Evolutionary conservation across 331 rosid species (phyloP).

Genomic region (Telfairia occidentalis): DNA sequence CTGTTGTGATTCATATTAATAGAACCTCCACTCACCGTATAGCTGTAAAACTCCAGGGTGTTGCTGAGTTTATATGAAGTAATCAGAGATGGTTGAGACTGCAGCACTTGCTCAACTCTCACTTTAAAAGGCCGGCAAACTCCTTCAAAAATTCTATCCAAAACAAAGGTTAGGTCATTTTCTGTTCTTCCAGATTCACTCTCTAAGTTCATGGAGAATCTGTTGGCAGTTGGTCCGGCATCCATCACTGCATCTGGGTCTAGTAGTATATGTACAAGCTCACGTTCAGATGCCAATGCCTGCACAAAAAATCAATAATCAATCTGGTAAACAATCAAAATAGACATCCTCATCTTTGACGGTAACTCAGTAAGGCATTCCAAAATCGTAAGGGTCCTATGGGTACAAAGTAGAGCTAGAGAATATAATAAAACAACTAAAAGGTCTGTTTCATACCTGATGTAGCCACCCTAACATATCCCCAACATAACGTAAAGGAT

Average conservation of each 20-base stretch:
- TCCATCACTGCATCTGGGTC: conserved; percentile 70
- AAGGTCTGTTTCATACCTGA: conserved; percentile 46
- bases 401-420: not conserved
- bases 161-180: conserved; percentile 74
- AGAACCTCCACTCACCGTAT: conserved; percentile 55
- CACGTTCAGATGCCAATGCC: conserved; percentile 99
- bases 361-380: not conserved
- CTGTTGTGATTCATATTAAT: not conserved
- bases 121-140: conserved; percentile 98
- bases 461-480: conserved; percentile 98
- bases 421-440: conserved; percentile 11
- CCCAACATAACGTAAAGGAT: conserved; percentile 89
- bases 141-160: conserved; percentile 97
- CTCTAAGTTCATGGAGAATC: conserved; percentile 38
- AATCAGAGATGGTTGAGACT: conserved; percentile 85
- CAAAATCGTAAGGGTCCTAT: not conserved
- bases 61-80: conserved; percentile 81
- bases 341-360: not conserved
- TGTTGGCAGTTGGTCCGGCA: conserved; percentile 42
- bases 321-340: not conserved
- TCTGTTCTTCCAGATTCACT: conserved; percentile 47
- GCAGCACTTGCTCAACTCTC: conserved; percentile 96
- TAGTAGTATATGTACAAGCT: conserved; percentile 62
- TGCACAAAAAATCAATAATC: conserved; percentile 18
- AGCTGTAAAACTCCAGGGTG: conserved; percentile 85